These are phyloP conservation scores for Enterocytospora artemiae DNA, from an alignment of 371 early-diverging fungal genomes.

Conservation along the genomic window DNA sequence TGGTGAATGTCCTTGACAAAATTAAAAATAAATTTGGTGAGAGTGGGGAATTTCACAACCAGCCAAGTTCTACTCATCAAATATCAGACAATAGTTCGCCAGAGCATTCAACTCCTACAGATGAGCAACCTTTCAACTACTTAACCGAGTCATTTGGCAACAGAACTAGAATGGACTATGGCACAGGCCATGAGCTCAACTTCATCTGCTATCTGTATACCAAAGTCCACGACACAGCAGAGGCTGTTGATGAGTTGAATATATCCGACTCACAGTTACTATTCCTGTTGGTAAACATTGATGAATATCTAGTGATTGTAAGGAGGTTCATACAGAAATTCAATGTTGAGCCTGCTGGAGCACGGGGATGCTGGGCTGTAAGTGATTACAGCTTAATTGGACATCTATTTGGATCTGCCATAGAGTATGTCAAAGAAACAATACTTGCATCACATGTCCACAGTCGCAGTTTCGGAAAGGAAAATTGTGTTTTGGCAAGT, in stretches of 20 bases:
- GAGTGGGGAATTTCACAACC: no score
- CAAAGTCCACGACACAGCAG: background rate
- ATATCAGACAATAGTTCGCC: no score
- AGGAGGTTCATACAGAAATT: constrained; percentile 75
- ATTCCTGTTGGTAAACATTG: constrained; percentile 62
- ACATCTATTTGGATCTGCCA: constrained; percentile 79
- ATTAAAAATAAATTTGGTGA: no score
- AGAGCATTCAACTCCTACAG: no score
- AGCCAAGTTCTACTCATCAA: no score
- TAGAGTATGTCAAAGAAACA: constrained; percentile 60
- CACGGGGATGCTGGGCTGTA: constrained; percentile 93
- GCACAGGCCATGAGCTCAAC: constrained; percentile 93
- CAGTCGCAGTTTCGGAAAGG: constrained; percentile 56
- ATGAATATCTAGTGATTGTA: constrained; percentile 73
- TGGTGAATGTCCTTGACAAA: no score
- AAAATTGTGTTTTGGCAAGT: constrained; percentile 55
- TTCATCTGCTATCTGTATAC: constrained; percentile 71
- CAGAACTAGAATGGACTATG: constrained; percentile 87
- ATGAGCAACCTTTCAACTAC: no score
- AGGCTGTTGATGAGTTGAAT: background rate
- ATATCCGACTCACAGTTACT: constrained; percentile 24
- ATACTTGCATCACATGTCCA: constrained; percentile 5
- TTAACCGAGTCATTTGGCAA: constrained; percentile 80
- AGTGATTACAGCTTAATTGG: constrained; percentile 95
- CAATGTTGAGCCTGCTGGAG: constrained; percentile 93